Base-by-base conservation (phyloP, 1,139 yeast species). In the Nakaseomyces sp. region DNA sequence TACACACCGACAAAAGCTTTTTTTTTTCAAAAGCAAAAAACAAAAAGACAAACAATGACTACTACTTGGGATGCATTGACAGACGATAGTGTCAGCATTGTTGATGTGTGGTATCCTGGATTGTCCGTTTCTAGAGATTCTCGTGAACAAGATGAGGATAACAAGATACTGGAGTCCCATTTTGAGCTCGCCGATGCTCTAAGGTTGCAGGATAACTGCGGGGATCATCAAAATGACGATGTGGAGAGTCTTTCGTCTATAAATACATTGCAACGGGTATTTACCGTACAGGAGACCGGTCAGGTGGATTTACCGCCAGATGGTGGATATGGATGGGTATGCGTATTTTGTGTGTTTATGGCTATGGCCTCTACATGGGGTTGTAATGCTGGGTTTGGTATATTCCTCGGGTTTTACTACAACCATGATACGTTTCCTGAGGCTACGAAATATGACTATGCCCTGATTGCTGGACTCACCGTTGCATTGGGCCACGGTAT, bases 311-410 rank as follows among this genome's bases (percentile, higher is more conserved):
- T 68, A 32, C 82, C 81, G 2, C 79, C 81, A 2, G 91, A 82
- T 62, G 76, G 77, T 22, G 85, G 85, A 1, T 74, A 74, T 50
- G 87, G 86, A 1, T 83, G 91, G 88, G 74, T 79, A 5, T 71
- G 79, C 43, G 77, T 79, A 0, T 44, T 73, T 2, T 74, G 82
- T 51, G 75, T 75, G 0, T 68, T 76, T 59, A 55, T 73, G 22
- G 68, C 78, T 39, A 72, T 73, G 52, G 71, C 77, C 48, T 66
- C 77, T 25, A 75, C 87, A 1, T 84, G 94, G 94, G 94, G 94
- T 19, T 69, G 79, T 38, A 81, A 79, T 54, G 75, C 85, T 4
- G 74, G 77, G 0, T 84, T 72, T 55, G 89, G 91, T 41, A 81
- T 84, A 4, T 81, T 76, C 52, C 63, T 84, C 29, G 71, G 76